phyloP scores from a whole-genome alignment of 2,329 filamentous ascomycete species.

The Calonectria pteridis region DNA sequence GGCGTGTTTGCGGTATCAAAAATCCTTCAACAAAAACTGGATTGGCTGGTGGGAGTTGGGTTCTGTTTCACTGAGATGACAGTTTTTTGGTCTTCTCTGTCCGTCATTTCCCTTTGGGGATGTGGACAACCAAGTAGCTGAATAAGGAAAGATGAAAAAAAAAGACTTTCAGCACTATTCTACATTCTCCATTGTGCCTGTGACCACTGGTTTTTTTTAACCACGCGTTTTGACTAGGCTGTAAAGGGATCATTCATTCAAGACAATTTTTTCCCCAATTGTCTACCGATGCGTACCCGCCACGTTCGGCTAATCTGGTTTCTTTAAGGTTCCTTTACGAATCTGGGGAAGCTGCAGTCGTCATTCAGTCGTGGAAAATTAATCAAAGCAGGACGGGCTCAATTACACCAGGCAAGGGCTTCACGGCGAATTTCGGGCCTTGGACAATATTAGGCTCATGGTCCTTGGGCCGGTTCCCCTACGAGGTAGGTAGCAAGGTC shows the following conservation, averaged over 20 bases:
- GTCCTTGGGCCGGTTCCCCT: conserved; percentile 38
- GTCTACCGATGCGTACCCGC: not conserved
- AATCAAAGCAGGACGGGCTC: not conserved
- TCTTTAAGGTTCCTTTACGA: not conserved
- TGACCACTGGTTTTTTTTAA: not conserved
- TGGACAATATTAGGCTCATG: conserved; percentile 39
- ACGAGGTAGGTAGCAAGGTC: conserved; percentile 34
- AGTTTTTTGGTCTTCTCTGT: conserved; percentile 34
- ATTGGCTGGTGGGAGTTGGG: conserved; percentile 45
- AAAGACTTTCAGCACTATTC: conserved; percentile 6
- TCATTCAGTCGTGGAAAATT: not conserved
- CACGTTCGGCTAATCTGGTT: not conserved
- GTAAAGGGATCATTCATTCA: not conserved
- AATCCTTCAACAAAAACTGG: conserved; percentile 45
- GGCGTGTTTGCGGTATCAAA: conserved; percentile 37
- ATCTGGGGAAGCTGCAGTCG: not conserved
- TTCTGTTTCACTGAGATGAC: conserved; percentile 32
- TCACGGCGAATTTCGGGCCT: conserved; percentile 40
- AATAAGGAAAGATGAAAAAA: conserved; percentile 10
- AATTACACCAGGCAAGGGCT: conserved; percentile 21
- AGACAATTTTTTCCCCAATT: not conserved
- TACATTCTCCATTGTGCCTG: not conserved
- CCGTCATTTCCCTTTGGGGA: not conserved
- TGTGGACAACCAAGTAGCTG: conserved; percentile 18
- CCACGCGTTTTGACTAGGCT: not conserved